These are phyloP conservation scores for Penicillium corylophilum DNA, from an alignment of 2,329 filamentous ascomycete species.

Conservation along the genomic window DNA sequence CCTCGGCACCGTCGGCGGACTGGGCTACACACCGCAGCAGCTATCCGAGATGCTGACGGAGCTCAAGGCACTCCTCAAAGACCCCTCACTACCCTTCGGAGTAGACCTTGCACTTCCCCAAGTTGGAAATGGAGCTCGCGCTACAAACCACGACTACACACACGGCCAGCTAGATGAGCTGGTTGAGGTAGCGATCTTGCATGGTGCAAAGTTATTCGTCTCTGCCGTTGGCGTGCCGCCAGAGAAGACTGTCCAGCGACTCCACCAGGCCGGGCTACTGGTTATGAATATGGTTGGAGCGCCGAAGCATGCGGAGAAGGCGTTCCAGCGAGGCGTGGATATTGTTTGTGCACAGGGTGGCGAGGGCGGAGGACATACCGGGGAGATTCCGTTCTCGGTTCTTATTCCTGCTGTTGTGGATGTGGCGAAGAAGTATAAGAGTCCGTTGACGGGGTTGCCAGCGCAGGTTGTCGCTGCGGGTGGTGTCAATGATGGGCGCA, in stretches of 20 bases:
- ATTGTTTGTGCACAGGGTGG: constrained; percentile 90
- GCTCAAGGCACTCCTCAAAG: constrained; percentile 70
- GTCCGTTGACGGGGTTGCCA: constrained; percentile 65
- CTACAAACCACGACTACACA: constrained; percentile 96
- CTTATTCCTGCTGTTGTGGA: constrained; percentile 86
- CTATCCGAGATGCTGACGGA: constrained; percentile 80
- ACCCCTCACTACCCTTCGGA: constrained; percentile 75
- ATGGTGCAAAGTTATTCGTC: constrained; percentile 83
- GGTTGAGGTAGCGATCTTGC: constrained; percentile 80
- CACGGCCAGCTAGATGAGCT: constrained; percentile 83
- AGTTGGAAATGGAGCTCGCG: constrained; percentile 76
- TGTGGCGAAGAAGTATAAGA: constrained; percentile 70
- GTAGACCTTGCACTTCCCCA: constrained; percentile 90
- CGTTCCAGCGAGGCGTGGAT: constrained; percentile 81
- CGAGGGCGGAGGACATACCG: constrained; percentile 91
- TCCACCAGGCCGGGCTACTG: constrained; percentile 77
- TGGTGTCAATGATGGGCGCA: constrained; percentile 78
- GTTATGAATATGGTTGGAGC: constrained; percentile 98
- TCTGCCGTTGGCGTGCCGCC: constrained; percentile 86
- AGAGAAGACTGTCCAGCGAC: constrained; percentile 65
- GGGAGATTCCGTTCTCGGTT: constrained; percentile 80
- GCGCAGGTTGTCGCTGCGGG: constrained; percentile 87
- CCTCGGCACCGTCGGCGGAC: constrained; percentile 62
- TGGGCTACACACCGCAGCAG: constrained; percentile 70
- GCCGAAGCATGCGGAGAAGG: constrained; percentile 87